phyloP scores from a whole-genome alignment of 2,329 filamentous ascomycete genomes.

The Apiospora malaysiana region DNA sequence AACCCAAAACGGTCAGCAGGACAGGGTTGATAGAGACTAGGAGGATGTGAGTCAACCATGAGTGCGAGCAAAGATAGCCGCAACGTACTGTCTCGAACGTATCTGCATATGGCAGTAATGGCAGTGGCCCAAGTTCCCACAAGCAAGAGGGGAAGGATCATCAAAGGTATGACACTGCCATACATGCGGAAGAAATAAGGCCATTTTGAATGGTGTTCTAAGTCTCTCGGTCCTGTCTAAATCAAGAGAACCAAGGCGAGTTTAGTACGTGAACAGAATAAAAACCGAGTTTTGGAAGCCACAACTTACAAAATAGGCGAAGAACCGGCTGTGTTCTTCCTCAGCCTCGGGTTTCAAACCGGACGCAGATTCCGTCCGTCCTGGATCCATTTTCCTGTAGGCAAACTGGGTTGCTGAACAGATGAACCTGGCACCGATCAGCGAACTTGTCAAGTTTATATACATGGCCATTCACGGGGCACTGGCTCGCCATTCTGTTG shows the following conservation, averaged over 20 bases:
- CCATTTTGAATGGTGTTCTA: constrained; percentile 73
- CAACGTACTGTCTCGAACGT: constrained; percentile 79
- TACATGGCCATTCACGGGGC: neutral
- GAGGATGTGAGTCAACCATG: constrained; percentile 42
- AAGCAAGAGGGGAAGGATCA: constrained; percentile 72
- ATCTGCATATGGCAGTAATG: constrained; percentile 66
- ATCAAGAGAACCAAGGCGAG: neutral
- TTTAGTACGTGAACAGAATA: neutral
- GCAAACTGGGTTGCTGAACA: neutral
- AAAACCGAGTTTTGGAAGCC: accelerated
- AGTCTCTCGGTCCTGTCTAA: constrained; percentile 27
- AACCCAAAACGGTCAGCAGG: constrained; percentile 81
- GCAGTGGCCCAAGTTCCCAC: constrained; percentile 70
- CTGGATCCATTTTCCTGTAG: neutral
- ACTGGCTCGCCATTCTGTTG: neutral
- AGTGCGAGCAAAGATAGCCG: constrained; percentile 77
- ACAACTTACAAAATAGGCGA: neutral
- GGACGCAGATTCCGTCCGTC: neutral
- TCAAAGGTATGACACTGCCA: constrained; percentile 74
- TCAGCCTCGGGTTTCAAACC: neutral
- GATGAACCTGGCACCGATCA: neutral
- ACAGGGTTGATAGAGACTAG: constrained; percentile 67
- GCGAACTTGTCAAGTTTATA: neutral
- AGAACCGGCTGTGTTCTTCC: neutral
- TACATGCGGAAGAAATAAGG: constrained; percentile 79